These are phyloP conservation scores for Aspergillus clavatus DNA, from an alignment of 2,329 filamentous ascomycete species.

Conservation along the genomic window DNA sequence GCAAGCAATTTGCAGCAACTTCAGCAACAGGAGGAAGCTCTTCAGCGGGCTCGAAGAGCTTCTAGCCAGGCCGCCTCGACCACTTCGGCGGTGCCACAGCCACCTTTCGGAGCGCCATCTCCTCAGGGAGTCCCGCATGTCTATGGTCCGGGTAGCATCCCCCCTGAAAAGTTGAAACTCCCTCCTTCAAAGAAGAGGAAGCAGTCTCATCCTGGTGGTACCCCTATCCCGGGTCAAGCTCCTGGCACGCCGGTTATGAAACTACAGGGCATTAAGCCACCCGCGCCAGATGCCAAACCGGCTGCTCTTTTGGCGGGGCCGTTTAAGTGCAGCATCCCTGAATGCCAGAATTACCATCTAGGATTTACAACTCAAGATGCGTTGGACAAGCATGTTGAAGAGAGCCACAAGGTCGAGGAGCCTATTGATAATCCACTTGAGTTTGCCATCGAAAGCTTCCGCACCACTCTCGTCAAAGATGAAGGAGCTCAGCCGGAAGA, in stretches of 20 bases:
- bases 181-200: conserved; percentile 55
- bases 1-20: conserved; percentile 45
- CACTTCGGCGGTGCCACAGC: conserved; percentile 48
- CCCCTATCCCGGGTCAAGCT: conserved; percentile 22
- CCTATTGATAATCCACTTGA: conserved; percentile 51
- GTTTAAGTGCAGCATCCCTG: conserved; percentile 50
- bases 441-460: conserved; percentile 53
- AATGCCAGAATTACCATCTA: conserved; percentile 50
- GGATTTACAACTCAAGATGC: conserved; percentile 53
- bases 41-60: conserved; percentile 34
- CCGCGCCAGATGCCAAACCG: conserved; percentile 39
- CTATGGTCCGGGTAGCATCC: conserved; percentile 49
- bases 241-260: conserved; percentile 25
- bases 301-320: conserved; percentile 37
- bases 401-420: conserved; percentile 48
- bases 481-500: conserved; percentile 25
- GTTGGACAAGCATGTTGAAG: conserved; percentile 51
- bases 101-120: conserved; percentile 51
- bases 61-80: conserved; percentile 42
- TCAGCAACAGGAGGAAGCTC: conserved; percentile 44
- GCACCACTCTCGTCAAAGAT: conserved; percentile 47
- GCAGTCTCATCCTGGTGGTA: conserved; percentile 42
- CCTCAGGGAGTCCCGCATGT: conserved; percentile 56
- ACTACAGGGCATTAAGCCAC: conserved; percentile 28
- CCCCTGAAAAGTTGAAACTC: conserved; percentile 54